These are phyloP conservation scores for Seiridium cupressi DNA, from an alignment of 2,329 filamentous ascomycete species.

Conservation along the genomic window DNA sequence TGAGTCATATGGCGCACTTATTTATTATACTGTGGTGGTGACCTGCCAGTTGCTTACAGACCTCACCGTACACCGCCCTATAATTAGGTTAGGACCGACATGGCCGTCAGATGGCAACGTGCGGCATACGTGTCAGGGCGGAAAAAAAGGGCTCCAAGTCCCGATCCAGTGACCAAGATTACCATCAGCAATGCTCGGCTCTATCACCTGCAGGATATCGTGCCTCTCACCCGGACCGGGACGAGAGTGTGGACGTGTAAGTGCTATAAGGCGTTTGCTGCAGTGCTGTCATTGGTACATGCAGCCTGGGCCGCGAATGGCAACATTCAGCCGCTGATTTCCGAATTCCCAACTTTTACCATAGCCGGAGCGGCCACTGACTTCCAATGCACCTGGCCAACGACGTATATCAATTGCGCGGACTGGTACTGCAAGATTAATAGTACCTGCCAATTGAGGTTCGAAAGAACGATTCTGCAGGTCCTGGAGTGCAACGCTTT, in stretches of 20 bases:
- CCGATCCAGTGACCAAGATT: no score
- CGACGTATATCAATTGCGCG: not conserved
- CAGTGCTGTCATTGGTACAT: constrained; percentile 1
- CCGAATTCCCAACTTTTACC: not conserved
- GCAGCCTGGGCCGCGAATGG: not conserved
- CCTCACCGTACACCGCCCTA: not conserved
- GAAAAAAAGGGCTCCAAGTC: not conserved
- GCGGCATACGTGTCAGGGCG: not conserved
- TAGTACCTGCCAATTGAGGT: constrained; percentile 2
- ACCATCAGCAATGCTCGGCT: no score
- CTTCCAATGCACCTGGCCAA: not conserved
- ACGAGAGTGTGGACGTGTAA: not conserved
- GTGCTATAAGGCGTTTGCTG: not conserved
- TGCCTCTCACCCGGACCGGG: no score
- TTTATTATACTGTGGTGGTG: no score
- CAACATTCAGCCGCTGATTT: constrained; percentile 4
- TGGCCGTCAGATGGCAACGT: not conserved
- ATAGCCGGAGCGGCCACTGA: not conserved
- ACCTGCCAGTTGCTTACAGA: no score
- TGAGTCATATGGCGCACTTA: not conserved
- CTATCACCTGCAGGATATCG: no score
- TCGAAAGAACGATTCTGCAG: not conserved
- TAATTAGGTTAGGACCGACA: not conserved
- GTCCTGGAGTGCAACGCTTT: not conserved
- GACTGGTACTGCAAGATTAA: not conserved